Evolutionary conservation across 768 basidiomycete genomes (phyloP), one percentile per base, ranked within the genome.

Genomic region (Lactarius hatsudake): DNA sequence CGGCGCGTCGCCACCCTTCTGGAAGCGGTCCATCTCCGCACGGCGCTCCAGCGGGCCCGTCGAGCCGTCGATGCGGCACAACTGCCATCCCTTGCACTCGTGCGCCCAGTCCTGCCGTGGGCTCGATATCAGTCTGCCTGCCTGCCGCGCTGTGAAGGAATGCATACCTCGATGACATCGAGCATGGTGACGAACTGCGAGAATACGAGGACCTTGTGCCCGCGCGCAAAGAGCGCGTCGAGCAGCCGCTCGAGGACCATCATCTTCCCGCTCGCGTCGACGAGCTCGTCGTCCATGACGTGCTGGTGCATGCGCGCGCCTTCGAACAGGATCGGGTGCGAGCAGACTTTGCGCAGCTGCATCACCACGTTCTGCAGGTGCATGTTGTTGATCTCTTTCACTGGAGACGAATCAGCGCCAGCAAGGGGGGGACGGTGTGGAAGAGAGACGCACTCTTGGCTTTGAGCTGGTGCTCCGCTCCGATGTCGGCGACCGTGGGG

Each of bases 141-240:
- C n/a, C n/a, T n/a, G 28, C 64, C 42, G 45, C 60, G 65, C 8
- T 36, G 38, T 68, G 23, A 26, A 2, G n/a, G n/a, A n/a, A n/a
- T n/a, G 43, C 3, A 2, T 70, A 93, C 93, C 83, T 97, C 89
- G 58, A 99, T 92, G 71, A 99, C 90, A 73, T 99, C 90, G 63
- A 98, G 79, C 94, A 98, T 94, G 5, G 90, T 94, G 56, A 91
- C 95, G 77, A 99, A 98, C 77, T 99, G 96, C 65, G 91, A 93
- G 77, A 91, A 92, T 15, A 91, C 73, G n/a, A 95, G 78, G 0
- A 93, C 91, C 74, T 94, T 96, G 77, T 96, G 95, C 9, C 83
- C 85, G 3, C 88, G 79, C 45, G 79, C 80, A 77, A 98, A 93
- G 36, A 99, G 78, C 64, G 88, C 94, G 38, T 85, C 85, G 9